Percentiles rank a stretch among this genome's conserved stretches.
Conservation (phyloP, 1,284 basidiomycete genomes). For the Cutaneotrichosporon sp. region DNA sequence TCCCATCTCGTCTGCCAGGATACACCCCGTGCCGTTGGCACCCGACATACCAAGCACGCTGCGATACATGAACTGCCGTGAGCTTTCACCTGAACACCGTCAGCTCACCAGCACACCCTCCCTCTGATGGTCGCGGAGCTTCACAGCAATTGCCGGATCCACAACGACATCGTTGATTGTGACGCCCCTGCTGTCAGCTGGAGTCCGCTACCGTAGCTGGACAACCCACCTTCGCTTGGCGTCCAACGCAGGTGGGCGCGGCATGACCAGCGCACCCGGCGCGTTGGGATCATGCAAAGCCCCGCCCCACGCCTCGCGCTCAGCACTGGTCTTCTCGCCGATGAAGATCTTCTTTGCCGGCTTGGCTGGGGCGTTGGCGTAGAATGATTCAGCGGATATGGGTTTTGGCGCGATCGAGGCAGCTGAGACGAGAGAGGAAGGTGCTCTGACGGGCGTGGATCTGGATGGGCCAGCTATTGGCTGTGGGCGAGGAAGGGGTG, state of each 20-base stretch:
- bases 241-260: slow-evolving; percentile 65
- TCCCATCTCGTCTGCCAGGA: slow-evolving; percentile 96
- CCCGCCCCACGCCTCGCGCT: slow-evolving; percentile 29
- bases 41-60: slow-evolving; percentile 90
- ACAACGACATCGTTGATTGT: slow-evolving; percentile 77
- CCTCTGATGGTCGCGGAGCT: slow-evolving; percentile 82
- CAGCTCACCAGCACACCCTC: slow-evolving; percentile 61
- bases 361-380: slow-evolving; percentile 23
- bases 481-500: not conserved
- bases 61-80: slow-evolving; percentile 78
- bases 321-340: slow-evolving; percentile 37
- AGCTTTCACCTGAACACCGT: not conserved
- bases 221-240: slow-evolving; percentile 65
- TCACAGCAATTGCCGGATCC: slow-evolving; percentile 76
- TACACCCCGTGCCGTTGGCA: slow-evolving; percentile 78
- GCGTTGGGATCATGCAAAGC: slow-evolving; percentile 59
- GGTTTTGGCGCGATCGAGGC: not conserved
- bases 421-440: not conserved
- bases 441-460: not conserved
- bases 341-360: slow-evolving; percentile 31
- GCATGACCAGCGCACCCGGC: slow-evolving; percentile 81
- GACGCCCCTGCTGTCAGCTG: slow-evolving; percentile 24
- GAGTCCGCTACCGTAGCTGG: not conserved
- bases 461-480: not conserved
- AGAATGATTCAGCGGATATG: slow-evolving; percentile 26